phyloP scores from a whole-genome alignment of 2,329 filamentous ascomycete genomes.

The Aspergillus japonicus region DNA sequence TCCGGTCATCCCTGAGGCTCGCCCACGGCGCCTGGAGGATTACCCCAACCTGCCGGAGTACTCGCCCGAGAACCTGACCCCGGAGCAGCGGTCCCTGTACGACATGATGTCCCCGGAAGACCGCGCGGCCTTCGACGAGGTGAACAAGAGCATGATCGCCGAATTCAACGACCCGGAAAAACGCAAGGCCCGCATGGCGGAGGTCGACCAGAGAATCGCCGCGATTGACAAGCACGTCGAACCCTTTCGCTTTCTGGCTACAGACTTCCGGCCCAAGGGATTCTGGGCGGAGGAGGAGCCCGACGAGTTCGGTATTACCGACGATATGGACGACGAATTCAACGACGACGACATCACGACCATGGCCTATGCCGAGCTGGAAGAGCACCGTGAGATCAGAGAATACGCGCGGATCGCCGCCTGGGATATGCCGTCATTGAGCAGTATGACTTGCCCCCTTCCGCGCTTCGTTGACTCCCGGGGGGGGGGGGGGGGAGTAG shows the following conservation, averaged over 20 bases:
- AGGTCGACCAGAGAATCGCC: conserved; percentile 33
- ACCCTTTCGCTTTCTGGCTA: conserved; percentile 21
- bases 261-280: conserved; percentile 23
- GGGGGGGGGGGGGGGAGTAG: no score
- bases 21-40: conserved; percentile 30
- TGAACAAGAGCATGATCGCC: conserved; percentile 36
- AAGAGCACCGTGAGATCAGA: conserved; percentile 82
- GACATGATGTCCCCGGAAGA: conserved; percentile 41
- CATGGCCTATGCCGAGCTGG: conserved; percentile 80
- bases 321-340: conserved; percentile 55
- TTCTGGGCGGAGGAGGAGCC: conserved; percentile 48
- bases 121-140: conserved; percentile 35
- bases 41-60: conserved; percentile 35
- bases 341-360: conserved; percentile 81
- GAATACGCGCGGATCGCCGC: conserved; percentile 83
- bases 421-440: conserved; percentile 93
- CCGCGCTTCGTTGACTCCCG: conserved; percentile 12
- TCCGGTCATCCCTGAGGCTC: conserved; percentile 28
- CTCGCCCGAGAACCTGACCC: conserved; percentile 34
- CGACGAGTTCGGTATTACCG: conserved; percentile 45
- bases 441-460: conserved; percentile 59
- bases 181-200: conserved; percentile 29
- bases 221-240: conserved; percentile 32
- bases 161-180: conserved; percentile 37
- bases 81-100: conserved; percentile 39